Percentiles rank a stretch among this genome's conserved stretches.
These are phyloP conservation scores for Cutaneotrichosporon spelunceum DNA, from an alignment of 1,284 basidiomycete species.

Conservation along the genomic window DNA sequence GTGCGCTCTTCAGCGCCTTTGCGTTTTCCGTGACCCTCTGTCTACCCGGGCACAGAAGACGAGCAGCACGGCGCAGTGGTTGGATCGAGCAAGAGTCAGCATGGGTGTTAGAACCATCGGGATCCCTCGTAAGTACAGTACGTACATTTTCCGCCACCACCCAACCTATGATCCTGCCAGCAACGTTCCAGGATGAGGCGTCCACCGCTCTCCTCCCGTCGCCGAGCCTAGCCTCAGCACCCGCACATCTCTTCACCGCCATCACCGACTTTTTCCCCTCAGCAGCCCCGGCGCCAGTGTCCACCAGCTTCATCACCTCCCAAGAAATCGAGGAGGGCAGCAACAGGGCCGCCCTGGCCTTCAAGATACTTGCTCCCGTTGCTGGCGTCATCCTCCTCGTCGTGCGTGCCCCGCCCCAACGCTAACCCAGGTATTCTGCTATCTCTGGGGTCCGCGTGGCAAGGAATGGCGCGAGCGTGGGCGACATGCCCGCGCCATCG, in stretches of 20 bases:
- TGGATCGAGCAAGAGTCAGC: too few relatives aligned
- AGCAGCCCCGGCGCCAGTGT: not conserved
- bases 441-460: not conserved
- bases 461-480: not conserved
- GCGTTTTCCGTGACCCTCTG: too few relatives aligned
- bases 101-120: too few relatives aligned
- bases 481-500: not conserved
- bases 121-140: not conserved
- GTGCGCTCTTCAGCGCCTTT: too few relatives aligned
- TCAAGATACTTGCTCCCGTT: not conserved
- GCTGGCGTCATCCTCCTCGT: not conserved
- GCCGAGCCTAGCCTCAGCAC: not conserved
- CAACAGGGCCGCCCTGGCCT: not conserved
- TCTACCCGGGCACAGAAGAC: too few relatives aligned
- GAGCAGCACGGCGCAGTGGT: too few relatives aligned
- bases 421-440: not conserved
- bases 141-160: not conserved
- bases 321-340: not conserved
- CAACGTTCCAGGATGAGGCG: not conserved
- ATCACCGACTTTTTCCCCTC: not conserved
- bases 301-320: not conserved
- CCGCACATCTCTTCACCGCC: not conserved
- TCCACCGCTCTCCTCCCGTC: not conserved
- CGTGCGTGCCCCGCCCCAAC: not conserved
- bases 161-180: not conserved